phyloP scores from a whole-genome alignment of 2,329 filamentous ascomycete genomes.

The Westerdykella ornata region DNA sequence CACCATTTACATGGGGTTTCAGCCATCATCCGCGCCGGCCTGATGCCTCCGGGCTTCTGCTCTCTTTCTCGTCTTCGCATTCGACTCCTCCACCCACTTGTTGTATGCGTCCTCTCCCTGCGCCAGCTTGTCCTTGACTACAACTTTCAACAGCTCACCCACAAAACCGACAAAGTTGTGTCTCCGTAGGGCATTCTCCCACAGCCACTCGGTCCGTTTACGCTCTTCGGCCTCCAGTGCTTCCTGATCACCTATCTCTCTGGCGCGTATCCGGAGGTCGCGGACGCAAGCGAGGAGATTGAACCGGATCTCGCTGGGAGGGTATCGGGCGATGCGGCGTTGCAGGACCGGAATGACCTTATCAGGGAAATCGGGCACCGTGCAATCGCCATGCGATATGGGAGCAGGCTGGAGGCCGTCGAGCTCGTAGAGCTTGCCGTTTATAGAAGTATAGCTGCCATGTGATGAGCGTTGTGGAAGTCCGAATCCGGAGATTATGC shows the following conservation, averaged over 20 bases:
- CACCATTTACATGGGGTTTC: too few relatives aligned
- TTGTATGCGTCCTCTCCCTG: conserved; percentile 61
- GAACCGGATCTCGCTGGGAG: conserved; percentile 82
- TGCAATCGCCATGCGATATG: conserved; percentile 77
- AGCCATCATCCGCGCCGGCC: too few relatives aligned
- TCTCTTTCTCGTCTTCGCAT: conserved; percentile 50
- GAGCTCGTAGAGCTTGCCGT: conserved; percentile 80
- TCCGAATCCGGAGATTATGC: conserved; percentile 2
- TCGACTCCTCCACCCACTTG: conserved; percentile 64
- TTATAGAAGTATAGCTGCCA: conserved; percentile 64
- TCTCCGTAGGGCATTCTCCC: conserved; percentile 85
- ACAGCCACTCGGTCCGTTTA: conserved; percentile 81
- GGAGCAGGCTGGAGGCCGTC: conserved; percentile 91
- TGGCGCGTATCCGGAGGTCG: conserved; percentile 69
- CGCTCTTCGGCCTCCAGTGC: conserved; percentile 70
- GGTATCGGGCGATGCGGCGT: conserved; percentile 76
- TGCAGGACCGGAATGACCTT: conserved; percentile 84
- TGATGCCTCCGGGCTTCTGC: conserved; percentile 22
- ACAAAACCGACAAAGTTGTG: conserved; percentile 98
- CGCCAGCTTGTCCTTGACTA: conserved; percentile 66
- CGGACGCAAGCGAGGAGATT: conserved; percentile 89
- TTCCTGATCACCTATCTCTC: conserved; percentile 76
- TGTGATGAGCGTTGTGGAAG: not conserved
- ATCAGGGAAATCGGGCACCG: conserved; percentile 62
- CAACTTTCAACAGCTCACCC: conserved; percentile 80